These are phyloP conservation scores for Heritiera littoralis DNA, from an alignment of 345 rosid species.

Conservation along the genomic window DNA sequence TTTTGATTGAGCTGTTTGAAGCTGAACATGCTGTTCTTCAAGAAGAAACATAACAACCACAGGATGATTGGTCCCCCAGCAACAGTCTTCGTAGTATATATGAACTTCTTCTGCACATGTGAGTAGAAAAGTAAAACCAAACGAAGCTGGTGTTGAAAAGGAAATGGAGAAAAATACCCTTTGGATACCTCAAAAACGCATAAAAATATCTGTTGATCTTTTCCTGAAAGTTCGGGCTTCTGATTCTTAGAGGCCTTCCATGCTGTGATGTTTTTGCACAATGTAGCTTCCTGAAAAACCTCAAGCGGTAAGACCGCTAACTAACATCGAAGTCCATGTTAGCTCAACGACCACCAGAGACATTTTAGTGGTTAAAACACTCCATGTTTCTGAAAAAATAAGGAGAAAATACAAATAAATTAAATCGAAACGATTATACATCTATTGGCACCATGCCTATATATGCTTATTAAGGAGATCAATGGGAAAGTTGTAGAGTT, in stretches of 20 bases:
- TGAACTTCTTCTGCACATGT: not conserved
- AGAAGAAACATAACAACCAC: slow-evolving; percentile 11
- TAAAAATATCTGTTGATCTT: not conserved
- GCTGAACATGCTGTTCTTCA: not conserved
- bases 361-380: not conserved
- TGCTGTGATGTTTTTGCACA: not conserved
- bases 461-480: not conserved
- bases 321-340: not conserved
- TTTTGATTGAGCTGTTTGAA: slow-evolving; percentile 2
- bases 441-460: not conserved
- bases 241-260: not conserved
- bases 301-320: not conserved
- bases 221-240: not conserved
- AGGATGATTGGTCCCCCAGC: slow-evolving; percentile 21
- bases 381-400: not conserved
- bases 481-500: not conserved
- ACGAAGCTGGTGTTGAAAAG: not conserved
- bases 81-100: not conserved
- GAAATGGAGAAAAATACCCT: not conserved
- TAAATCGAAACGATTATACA: not conserved
- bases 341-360: not conserved
- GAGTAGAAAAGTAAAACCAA: not conserved
- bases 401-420: not conserved
- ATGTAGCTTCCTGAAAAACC: not conserved
- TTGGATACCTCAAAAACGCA: slow-evolving; percentile 8